phyloP scores from a whole-genome alignment of 305 asterid genomes.

The Plantago coronopus region DNA sequence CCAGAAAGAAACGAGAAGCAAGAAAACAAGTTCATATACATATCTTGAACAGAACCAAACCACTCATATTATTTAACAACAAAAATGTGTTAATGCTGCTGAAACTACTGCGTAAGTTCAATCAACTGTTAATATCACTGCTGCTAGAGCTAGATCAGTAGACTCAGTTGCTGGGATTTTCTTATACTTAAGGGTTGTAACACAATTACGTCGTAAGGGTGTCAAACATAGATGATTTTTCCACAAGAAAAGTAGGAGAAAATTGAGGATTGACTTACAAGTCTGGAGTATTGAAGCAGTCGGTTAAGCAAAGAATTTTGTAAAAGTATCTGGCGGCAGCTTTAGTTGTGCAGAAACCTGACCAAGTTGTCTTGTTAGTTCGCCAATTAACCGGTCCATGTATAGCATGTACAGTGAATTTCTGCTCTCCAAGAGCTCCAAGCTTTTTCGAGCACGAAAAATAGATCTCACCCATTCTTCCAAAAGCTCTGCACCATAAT shows the following conservation, averaged over 20 bases:
- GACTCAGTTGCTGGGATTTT: not conserved
- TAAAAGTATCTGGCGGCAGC: slow-evolving; percentile 52
- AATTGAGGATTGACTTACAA: slow-evolving; percentile 15
- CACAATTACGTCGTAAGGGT: not conserved
- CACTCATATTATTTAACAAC: not conserved
- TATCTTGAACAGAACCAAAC: not conserved
- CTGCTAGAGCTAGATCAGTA: not conserved
- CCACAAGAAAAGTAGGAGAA: not conserved
- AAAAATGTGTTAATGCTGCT: not conserved
- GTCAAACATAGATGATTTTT: not conserved
- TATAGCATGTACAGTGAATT: slow-evolving; percentile 68
- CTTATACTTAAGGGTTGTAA: too few relatives aligned
- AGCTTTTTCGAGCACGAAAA: slow-evolving; percentile 58
- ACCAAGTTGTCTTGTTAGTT: slow-evolving; percentile 55
- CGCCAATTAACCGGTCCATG: slow-evolving; percentile 86
- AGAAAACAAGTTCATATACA: not conserved
- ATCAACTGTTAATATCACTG: not conserved
- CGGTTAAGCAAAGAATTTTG: slow-evolving; percentile 47
- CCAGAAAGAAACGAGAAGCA: not conserved
- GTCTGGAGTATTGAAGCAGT: slow-evolving; percentile 19
- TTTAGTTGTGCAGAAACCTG: slow-evolving; percentile 51
- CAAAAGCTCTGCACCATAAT: slow-evolving; percentile 47
- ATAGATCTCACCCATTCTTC: slow-evolving; percentile 82
- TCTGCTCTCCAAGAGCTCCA: slow-evolving; percentile 73
- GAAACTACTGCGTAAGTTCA: not conserved